Conservation (phyloP, 495 filamentous ascomycete genomes). For the Talaromyces adpressus region DNA sequence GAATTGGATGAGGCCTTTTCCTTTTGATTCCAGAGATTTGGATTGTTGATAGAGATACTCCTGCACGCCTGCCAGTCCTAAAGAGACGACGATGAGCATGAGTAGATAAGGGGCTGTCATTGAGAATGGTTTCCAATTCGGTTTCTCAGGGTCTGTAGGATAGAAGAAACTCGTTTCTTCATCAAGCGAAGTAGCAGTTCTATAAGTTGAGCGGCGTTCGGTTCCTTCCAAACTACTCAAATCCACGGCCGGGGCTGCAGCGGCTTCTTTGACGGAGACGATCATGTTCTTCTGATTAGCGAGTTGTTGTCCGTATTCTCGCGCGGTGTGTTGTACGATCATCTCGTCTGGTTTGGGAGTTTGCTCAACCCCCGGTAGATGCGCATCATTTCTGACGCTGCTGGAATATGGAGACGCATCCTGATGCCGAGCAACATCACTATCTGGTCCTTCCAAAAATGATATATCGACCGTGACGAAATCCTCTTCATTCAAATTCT, state of each 20-base stretch:
- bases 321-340: slow-evolving; percentile 8
- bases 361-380: neutral
- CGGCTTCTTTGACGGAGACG: slow-evolving; percentile 13
- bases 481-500: slow-evolving; percentile 11
- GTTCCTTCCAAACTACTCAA: slow-evolving; percentile 14
- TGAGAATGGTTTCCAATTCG: slow-evolving; percentile 65
- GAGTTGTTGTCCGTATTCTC: slow-evolving; percentile 11
- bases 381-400: neutral
- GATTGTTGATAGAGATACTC: slow-evolving; percentile 59
- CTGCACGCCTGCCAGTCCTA: slow-evolving; percentile 45
- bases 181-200: neutral
- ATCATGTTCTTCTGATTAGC: slow-evolving; percentile 11
- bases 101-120: slow-evolving; percentile 60
- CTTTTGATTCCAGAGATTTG: slow-evolving; percentile 11
- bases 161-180: slow-evolving; percentile 38
- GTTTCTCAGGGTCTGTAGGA: slow-evolving; percentile 39
- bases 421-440: neutral
- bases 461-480: slow-evolving; percentile 14
- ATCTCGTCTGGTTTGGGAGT: neutral
- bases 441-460: slow-evolving; percentile 12
- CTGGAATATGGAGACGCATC: neutral
- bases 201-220: neutral
- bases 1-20: slow-evolving; percentile 42
- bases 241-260: slow-evolving; percentile 10
- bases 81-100: slow-evolving; percentile 48